phyloP scores from a whole-genome alignment of 805 yeast genomes.

The Metschnikowia borealis region DNA sequence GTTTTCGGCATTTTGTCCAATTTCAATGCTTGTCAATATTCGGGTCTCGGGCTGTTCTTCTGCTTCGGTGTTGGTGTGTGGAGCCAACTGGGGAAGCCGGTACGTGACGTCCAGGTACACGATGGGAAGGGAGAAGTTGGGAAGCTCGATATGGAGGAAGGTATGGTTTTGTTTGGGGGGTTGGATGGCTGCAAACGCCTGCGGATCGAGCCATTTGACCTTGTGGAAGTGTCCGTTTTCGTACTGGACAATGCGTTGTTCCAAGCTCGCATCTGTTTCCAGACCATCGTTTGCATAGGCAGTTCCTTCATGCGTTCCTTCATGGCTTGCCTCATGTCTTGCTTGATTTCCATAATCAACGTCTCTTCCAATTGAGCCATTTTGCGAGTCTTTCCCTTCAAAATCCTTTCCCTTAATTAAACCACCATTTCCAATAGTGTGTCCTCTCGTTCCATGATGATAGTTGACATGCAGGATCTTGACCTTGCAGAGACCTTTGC shows the following conservation, averaged over 20 bases:
- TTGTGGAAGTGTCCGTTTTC: constrained; percentile 63
- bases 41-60: constrained; percentile 18
- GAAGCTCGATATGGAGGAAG: constrained; percentile 39
- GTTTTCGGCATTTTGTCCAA: background rate
- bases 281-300: no score
- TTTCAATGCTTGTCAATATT: background rate
- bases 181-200: constrained; percentile 50
- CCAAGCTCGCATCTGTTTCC: background rate
- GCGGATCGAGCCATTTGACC: constrained; percentile 70
- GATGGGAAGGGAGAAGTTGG: constrained; percentile 67
- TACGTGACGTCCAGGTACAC: constrained; percentile 60
- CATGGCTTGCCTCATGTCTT: no score
- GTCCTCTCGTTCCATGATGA: no score
- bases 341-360: no score
- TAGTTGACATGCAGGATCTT: background rate
- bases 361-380: no score
- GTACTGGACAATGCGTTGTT: constrained; percentile 48
- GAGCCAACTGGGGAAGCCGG: constrained; percentile 7
- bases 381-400: background rate
- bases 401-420: background rate
- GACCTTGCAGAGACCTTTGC: constrained; percentile 68
- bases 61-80: constrained; percentile 10
- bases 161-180: background rate
- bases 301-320: no score
- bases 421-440: no score